phyloP scores from a whole-genome alignment of 2,329 filamentous ascomycete genomes.

The Aspergillus fructus region DNA sequence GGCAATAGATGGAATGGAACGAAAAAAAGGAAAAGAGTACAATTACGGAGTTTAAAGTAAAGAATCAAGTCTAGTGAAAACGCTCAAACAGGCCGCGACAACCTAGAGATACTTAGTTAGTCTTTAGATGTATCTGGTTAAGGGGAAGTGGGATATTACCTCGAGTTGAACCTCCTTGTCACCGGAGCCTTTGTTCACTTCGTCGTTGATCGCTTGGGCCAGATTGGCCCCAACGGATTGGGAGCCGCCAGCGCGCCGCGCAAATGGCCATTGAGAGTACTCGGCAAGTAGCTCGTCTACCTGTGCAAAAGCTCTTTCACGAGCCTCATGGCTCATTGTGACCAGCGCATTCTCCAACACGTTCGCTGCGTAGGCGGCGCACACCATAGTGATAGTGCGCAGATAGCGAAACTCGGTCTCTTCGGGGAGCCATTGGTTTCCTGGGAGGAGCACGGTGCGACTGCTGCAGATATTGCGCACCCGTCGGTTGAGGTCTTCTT shows the following conservation, averaged over 20 bases:
- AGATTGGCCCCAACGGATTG: conserved; percentile 90
- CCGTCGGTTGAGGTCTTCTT: conserved; percentile 92
- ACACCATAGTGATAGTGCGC: conserved; percentile 92
- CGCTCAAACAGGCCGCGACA: conserved; percentile 91
- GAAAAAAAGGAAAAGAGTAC: conserved; percentile 9
- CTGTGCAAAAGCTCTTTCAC: conserved; percentile 93
- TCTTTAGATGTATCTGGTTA: neutral
- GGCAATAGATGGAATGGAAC: conserved; percentile 8
- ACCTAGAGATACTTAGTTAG: conserved; percentile 49
- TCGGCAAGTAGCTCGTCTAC: conserved; percentile 94
- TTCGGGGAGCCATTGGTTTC: conserved; percentile 86
- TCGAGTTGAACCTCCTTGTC: conserved; percentile 96
- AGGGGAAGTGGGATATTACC: conserved; percentile 54
- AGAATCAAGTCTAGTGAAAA: conserved; percentile 96
- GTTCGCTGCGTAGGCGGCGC: conserved; percentile 95
- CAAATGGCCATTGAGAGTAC: conserved; percentile 98
- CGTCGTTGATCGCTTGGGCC: conserved; percentile 81
- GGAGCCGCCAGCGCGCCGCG: conserved; percentile 70
- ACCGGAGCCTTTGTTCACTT: conserved; percentile 73
- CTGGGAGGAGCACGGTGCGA: conserved; percentile 85
- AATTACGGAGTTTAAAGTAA: conserved; percentile 61
- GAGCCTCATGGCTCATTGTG: conserved; percentile 87
- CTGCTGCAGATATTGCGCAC: conserved; percentile 91
- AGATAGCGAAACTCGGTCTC: conserved; percentile 91
- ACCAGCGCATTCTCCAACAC: conserved; percentile 97